phyloP scores from a whole-genome alignment of 306 rosid genomes.

The peach (Prunus persica) region DNA sequence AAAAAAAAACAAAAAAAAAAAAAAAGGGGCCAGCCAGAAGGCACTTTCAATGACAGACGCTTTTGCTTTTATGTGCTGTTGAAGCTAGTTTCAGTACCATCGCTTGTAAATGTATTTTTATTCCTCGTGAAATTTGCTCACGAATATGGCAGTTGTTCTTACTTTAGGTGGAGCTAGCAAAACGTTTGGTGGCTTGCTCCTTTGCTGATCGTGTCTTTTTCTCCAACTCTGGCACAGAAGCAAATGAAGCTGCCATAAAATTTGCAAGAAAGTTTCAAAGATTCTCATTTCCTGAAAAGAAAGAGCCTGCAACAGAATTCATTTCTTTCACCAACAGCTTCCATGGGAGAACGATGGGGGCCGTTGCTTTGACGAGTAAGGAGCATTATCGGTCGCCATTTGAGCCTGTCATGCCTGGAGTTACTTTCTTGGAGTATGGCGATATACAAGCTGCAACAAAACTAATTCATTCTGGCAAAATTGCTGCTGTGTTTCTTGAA shows the following conservation, averaged over 20 bases:
- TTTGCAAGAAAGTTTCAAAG: slow-evolving; percentile 15
- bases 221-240: slow-evolving; percentile 15
- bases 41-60: no score
- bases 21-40: no score
- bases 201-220: slow-evolving; percentile 17
- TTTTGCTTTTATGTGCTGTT: no score
- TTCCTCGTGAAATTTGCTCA: background rate
- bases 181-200: slow-evolving; percentile 9
- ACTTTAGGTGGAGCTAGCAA: slow-evolving; percentile 15
- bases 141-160: background rate
- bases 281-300: background rate
- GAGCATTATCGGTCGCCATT: slow-evolving; percentile 10
- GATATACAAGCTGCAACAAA: background rate
- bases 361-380: slow-evolving; percentile 5
- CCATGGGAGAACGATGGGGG: slow-evolving; percentile 18
- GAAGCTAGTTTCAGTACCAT: no score
- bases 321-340: slow-evolving; percentile 16
- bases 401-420: slow-evolving; percentile 26
- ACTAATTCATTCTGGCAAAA: slow-evolving; percentile 3
- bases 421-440: slow-evolving; percentile 14
- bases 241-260: slow-evolving; percentile 20
- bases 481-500: slow-evolving; percentile 20
- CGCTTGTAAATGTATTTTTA: background rate
- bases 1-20: no score
- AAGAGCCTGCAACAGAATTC: slow-evolving; percentile 5